Conservation (phyloP, 805 yeast species). For the Saitoella complicata region DNA sequence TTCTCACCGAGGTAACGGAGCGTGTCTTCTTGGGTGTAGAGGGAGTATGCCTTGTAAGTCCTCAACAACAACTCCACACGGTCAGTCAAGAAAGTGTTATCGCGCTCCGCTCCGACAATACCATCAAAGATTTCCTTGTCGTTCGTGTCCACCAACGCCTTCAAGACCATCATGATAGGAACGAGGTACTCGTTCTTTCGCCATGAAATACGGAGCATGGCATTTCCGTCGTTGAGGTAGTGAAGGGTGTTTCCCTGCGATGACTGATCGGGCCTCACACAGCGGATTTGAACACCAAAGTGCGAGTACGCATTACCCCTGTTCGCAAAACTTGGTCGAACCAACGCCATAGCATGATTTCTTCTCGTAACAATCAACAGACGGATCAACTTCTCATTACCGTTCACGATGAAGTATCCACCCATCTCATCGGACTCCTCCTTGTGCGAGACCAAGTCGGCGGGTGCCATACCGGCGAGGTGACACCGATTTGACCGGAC, state of each 20-base stretch:
- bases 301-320: constrained; percentile 84
- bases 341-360: constrained; percentile 95
- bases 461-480: constrained; percentile 66
- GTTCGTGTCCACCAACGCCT: constrained; percentile 76
- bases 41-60: constrained; percentile 65
- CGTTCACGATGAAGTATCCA: constrained; percentile 90
- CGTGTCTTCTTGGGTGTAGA: constrained; percentile 74
- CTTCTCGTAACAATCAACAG: constrained; percentile 96
- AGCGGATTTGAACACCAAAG: constrained; percentile 85
- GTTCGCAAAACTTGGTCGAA: constrained; percentile 84
- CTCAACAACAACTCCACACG: constrained; percentile 87
- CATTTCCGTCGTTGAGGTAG: constrained; percentile 87
- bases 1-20: constrained; percentile 89
- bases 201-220: constrained; percentile 94
- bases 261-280: constrained; percentile 91
- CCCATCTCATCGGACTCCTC: constrained; percentile 95
- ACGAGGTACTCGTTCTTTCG: constrained; percentile 86
- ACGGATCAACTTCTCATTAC: constrained; percentile 90
- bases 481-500: constrained; percentile 83
- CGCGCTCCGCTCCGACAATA: constrained; percentile 73
- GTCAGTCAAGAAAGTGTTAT: constrained; percentile 89
- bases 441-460: constrained; percentile 54
- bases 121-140: constrained; percentile 95
- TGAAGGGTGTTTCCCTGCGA: constrained; percentile 97
- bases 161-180: constrained; percentile 82